These are phyloP conservation scores for Exophiala viscosa DNA, from an alignment of 2,329 filamentous ascomycete genomes.

Conservation along the genomic window DNA sequence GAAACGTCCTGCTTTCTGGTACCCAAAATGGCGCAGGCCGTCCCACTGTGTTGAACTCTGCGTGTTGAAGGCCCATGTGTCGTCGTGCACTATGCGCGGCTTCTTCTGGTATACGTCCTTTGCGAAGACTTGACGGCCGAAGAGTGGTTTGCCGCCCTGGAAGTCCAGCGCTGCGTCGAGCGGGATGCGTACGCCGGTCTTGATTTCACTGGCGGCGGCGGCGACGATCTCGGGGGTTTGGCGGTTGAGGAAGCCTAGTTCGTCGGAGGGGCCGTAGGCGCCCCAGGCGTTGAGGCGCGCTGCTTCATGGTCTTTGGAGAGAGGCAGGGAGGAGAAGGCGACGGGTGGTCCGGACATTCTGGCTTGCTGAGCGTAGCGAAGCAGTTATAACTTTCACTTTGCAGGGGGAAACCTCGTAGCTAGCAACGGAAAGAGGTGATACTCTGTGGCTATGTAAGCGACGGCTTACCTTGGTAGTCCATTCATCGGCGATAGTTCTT, in stretches of 20 bases:
- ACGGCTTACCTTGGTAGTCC: too few species aligned
- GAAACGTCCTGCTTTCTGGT: conserved; percentile 25
- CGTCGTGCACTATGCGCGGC: conserved; percentile 29
- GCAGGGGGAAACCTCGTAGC: too few species aligned
- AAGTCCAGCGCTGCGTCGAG: conserved; percentile 40
- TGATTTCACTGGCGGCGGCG: conserved; percentile 44
- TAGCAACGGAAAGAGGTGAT: too few species aligned
- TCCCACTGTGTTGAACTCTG: conserved; percentile 30
- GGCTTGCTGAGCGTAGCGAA: too few species aligned
- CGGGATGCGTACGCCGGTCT: conserved; percentile 32
- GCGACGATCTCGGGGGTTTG: conserved; percentile 47
- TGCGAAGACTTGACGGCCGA: conserved; percentile 31
- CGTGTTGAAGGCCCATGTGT: conserved; percentile 30
- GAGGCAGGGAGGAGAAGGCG: conserved; percentile 41
- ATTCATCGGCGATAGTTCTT: too few species aligned
- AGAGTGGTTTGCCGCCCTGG: conserved; percentile 35
- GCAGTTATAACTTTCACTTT: too few species aligned
- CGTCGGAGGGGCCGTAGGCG: conserved; percentile 49
- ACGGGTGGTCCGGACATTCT: conserved; percentile 27
- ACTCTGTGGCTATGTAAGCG: too few species aligned
- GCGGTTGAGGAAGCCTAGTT: conserved; percentile 55
- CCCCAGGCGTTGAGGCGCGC: conserved; percentile 52
- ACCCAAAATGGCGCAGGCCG: conserved; percentile 29
- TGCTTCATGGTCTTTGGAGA: conserved; percentile 46
- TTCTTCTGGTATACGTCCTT: conserved; percentile 33